Evolutionary conservation across 257 asterid genomes (phyloP).

Genomic region (Nicotiana paniculata): DNA sequence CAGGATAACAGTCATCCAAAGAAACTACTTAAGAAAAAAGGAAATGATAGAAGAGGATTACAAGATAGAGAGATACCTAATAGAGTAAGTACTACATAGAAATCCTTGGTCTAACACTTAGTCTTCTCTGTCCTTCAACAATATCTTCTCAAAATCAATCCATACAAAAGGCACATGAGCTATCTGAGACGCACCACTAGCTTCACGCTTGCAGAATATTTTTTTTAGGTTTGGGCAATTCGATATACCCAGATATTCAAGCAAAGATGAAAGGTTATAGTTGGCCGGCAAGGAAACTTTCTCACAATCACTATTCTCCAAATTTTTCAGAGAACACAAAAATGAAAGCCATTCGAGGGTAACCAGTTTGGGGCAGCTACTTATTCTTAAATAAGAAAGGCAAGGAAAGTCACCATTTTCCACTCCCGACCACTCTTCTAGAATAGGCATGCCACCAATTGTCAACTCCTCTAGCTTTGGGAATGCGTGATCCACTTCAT

Average conservation of each 20-base stretch:
- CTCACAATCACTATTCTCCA: constrained; percentile 27
- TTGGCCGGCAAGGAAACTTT: constrained; percentile 27
- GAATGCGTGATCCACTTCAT: constrained; percentile 8
- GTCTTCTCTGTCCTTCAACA: not conserved
- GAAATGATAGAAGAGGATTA: not conserved
- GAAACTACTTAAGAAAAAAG: not conserved
- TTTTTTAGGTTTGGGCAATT: constrained; percentile 30
- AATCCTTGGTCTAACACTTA: not conserved
- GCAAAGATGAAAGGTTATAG: constrained; percentile 28
- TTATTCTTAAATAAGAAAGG: constrained; percentile 22
- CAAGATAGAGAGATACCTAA: not conserved
- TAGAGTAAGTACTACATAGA: not conserved
- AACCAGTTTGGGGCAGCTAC: constrained; percentile 32
- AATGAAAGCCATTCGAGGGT: constrained; percentile 24
- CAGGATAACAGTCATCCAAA: not conserved
- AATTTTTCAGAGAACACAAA: constrained; percentile 19
- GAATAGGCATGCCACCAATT: constrained; percentile 26
- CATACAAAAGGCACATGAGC: constrained; percentile 21
- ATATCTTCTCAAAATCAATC: constrained; percentile 28
- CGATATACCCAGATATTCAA: constrained; percentile 21
- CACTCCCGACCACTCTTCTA: constrained; percentile 36
- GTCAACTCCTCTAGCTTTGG: constrained; percentile 33
- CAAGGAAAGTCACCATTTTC: constrained; percentile 35
- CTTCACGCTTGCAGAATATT: constrained; percentile 23
- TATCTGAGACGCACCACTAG: constrained; percentile 22